phyloP scores from a whole-genome alignment of 768 basidiomycete genomes.

The Gautieria morchelliformis region DNA sequence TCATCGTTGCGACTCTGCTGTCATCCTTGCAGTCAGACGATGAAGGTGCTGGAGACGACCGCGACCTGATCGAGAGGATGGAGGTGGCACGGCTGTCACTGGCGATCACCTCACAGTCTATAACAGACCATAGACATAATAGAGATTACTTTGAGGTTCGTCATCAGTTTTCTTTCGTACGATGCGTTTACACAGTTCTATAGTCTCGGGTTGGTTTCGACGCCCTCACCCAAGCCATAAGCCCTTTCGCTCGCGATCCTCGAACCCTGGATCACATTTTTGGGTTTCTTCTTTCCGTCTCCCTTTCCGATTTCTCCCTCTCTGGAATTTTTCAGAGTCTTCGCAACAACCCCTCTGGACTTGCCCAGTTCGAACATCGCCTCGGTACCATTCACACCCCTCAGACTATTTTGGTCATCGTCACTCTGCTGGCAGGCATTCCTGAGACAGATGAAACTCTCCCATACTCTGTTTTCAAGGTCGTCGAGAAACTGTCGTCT shows the following conservation, averaged over 20 bases:
- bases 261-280: conserved; percentile 44
- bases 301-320: conserved; percentile 54
- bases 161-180: conserved; percentile 5
- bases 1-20: conserved; percentile 63
- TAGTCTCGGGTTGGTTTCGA: conserved; percentile 57
- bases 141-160: conserved; percentile 58
- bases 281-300: conserved; percentile 59
- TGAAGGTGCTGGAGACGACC: conserved; percentile 19
- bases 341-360: conserved; percentile 16
- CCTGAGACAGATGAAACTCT: conserved; percentile 17
- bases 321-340: conserved; percentile 44
- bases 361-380: conserved; percentile 30
- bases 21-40: conserved; percentile 40
- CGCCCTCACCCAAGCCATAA: conserved; percentile 50
- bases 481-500: conserved; percentile 52
- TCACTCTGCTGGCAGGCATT: conserved; percentile 30
- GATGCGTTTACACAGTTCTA: not conserved
- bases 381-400: conserved; percentile 48
- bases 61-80: conserved; percentile 28
- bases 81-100: conserved; percentile 56
- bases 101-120: conserved; percentile 52
- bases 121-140: conserved; percentile 47
- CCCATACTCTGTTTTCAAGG: conserved; percentile 46
- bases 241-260: conserved; percentile 38
- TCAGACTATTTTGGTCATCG: conserved; percentile 51